phyloP scores from a whole-genome alignment of 2,329 filamentous ascomycete genomes.

The Blastomyces parvus region DNA sequence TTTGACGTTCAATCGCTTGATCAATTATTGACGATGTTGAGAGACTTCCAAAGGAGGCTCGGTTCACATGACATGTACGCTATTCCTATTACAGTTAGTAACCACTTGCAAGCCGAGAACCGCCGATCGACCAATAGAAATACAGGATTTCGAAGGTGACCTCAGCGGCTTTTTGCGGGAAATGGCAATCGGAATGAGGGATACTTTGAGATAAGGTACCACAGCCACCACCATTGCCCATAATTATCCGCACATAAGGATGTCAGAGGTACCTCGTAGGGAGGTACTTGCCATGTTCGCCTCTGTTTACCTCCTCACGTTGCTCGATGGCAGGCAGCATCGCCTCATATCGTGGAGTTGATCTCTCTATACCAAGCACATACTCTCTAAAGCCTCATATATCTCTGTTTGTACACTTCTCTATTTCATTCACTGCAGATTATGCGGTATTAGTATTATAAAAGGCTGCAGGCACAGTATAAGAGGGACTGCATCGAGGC shows the following conservation, averaged over 20 bases:
- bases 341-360: not conserved
- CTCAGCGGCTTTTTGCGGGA: not conserved
- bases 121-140: conserved; percentile 12
- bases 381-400: not conserved
- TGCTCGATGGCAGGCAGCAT: not conserved
- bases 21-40: not conserved
- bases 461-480: not conserved
- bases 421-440: not conserved
- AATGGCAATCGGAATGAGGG: not conserved
- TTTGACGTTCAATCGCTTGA: not conserved
- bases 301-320: not conserved
- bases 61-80: conserved; percentile 8
- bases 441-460: not conserved
- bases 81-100: conserved; percentile 9
- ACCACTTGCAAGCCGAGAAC: conserved; percentile 5
- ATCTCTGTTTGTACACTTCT: not conserved
- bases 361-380: not conserved
- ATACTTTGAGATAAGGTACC: not conserved
- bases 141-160: not conserved
- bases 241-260: not conserved
- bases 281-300: not conserved
- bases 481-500: not conserved
- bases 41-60: not conserved
- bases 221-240: not conserved
- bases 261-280: not conserved